A percentile compares a stretch with the other conserved stretches of the same genome.
Conservation (phyloP, 441 rosid species). For the Raphanus hybrid region DNA sequence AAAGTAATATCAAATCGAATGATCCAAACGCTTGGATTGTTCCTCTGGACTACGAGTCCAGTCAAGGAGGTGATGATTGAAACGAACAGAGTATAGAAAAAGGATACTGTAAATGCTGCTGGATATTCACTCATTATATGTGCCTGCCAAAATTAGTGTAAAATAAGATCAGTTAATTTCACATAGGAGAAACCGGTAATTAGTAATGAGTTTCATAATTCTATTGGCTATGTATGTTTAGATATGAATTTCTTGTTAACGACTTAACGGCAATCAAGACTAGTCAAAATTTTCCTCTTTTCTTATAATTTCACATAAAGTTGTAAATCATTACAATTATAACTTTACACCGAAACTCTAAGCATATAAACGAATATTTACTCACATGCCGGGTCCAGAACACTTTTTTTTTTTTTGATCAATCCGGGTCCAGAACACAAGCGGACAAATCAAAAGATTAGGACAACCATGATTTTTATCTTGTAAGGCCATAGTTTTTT, state of each 20-base stretch:
- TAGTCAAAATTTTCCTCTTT: not conserved
- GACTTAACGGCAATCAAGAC: not conserved
- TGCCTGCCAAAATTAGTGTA: conserved; percentile 40
- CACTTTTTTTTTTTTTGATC: no score
- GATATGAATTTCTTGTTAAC: not conserved
- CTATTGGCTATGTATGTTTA: not conserved
- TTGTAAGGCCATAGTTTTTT: not conserved
- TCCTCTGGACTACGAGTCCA: conserved; percentile 42
- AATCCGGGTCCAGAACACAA: no score
- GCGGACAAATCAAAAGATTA: not conserved
- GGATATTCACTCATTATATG: conserved; percentile 49
- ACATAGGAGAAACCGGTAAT: not conserved
- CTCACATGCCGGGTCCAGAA: not conserved
- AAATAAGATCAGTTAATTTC: not conserved
- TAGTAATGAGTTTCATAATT: not conserved
- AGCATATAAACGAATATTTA: not conserved
- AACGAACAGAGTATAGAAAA: conserved; percentile 25
- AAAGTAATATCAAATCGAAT: conserved; percentile 44
- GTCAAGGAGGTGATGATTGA: conserved; percentile 34
- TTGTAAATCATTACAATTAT: not conserved
- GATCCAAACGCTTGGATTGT: conserved; percentile 48
- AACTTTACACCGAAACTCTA: not conserved
- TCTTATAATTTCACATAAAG: conserved; percentile 3
- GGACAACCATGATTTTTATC: not conserved
- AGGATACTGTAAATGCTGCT: conserved; percentile 42